Conservation (phyloP, 768 basidiomycete genomes). For the Trametopsis cervina region DNA sequence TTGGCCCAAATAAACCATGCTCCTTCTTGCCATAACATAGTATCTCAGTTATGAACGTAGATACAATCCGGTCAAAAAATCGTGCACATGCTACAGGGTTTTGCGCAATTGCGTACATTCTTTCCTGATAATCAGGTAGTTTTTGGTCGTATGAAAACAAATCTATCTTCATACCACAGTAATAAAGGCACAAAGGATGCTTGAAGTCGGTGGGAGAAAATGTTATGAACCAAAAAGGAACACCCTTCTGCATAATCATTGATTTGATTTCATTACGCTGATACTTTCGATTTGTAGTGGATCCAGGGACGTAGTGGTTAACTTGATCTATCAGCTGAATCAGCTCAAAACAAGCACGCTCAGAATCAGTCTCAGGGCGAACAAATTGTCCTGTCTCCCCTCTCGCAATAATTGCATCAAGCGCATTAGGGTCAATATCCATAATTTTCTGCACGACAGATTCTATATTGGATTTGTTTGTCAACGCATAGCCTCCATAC, state of each 20-base stretch:
- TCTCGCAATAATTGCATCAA: no score
- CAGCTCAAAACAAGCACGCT: slow-evolving; percentile 23
- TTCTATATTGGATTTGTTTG: no score
- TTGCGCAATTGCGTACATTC: slow-evolving; percentile 2
- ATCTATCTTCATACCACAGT: slow-evolving; percentile 9
- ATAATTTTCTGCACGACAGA: no score
- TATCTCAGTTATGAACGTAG: slow-evolving; percentile 6
- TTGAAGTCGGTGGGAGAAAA: slow-evolving; percentile 17
- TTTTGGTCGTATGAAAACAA: not conserved
- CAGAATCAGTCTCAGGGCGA: slow-evolving; percentile 24
- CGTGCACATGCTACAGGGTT: slow-evolving; percentile 12
- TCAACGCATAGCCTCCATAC: no score
- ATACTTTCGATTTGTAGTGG: slow-evolving; percentile 8
- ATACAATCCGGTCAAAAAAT: slow-evolving; percentile 10
- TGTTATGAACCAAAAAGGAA: slow-evolving; percentile 19
- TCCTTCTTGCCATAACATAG: slow-evolving; percentile 1
- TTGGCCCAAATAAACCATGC: slow-evolving; percentile 24
- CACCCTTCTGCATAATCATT: slow-evolving; percentile 10
- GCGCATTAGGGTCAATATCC: no score
- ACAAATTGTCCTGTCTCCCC: no score
- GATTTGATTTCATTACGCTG: slow-evolving; percentile 16
- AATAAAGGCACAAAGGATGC: slow-evolving; percentile 16
- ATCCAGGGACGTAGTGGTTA: slow-evolving; percentile 11
- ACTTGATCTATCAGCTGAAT: slow-evolving; percentile 10
- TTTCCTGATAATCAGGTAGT: not conserved